These are phyloP conservation scores for Talaromyces sp. DNA, from an alignment of 2,329 filamentous ascomycete genomes.

Conservation along the genomic window DNA sequence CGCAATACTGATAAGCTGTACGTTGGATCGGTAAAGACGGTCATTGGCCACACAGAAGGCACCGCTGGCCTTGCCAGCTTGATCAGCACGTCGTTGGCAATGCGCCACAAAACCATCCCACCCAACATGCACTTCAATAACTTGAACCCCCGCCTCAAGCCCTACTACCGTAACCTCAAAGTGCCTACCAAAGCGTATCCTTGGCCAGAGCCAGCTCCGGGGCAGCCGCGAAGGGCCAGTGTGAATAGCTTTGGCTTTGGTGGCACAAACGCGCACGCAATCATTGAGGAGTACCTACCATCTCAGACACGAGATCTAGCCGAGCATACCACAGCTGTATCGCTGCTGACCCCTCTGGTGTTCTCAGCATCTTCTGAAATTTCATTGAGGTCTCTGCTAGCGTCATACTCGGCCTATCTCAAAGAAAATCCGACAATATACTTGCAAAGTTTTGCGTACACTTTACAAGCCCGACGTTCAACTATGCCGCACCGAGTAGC, in stretches of 20 bases:
- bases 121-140: slow-evolving; percentile 22
- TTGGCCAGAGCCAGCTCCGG: slow-evolving; percentile 14
- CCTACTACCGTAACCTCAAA: slow-evolving; percentile 18
- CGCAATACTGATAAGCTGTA: neutral
- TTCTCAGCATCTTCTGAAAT: neutral
- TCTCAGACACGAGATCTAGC: neutral
- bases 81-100: slow-evolving; percentile 24
- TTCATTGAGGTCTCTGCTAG: too few species aligned
- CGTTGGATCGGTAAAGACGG: slow-evolving; percentile 28
- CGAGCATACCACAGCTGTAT: neutral
- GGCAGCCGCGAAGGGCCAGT: slow-evolving; percentile 15
- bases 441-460: too few species aligned
- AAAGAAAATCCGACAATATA: too few species aligned
- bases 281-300: slow-evolving; percentile 14
- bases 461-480: too few species aligned
- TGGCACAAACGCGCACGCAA: slow-evolving; percentile 30
- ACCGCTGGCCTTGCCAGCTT: slow-evolving; percentile 22
- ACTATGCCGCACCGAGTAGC: too few species aligned
- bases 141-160: slow-evolving; percentile 21
- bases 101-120: slow-evolving; percentile 28
- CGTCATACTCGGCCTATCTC: too few species aligned
- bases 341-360: slow-evolving; percentile 1
- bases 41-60: slow-evolving; percentile 31
- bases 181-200: slow-evolving; percentile 14
- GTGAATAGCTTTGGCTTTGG: slow-evolving; percentile 43